Conservation (phyloP, 78 protist genomes). For the Polysphondylium violaceum region DNA sequence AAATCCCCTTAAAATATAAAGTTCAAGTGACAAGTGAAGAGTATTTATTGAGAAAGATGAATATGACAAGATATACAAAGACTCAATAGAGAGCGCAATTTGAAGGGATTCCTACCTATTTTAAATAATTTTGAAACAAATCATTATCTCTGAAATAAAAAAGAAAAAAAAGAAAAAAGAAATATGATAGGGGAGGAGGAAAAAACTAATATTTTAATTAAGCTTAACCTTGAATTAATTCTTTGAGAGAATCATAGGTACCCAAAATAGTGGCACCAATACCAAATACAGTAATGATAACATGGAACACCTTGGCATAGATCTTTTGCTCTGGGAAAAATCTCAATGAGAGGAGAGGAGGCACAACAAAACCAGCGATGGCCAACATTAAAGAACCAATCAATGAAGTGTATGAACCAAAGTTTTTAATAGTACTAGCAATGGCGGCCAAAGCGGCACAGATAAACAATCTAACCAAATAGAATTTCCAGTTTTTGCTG, state of each 20-base stretch:
- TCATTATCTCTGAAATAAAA: no score
- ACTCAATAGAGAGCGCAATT: no score
- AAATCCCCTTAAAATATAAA: no score
- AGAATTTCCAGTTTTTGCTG: slow-evolving; percentile 56
- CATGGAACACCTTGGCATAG: neutral
- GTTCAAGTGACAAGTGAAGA: no score
- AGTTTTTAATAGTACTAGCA: slow-evolving; percentile 28
- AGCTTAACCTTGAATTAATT: no score
- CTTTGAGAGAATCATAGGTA: slow-evolving; percentile 41
- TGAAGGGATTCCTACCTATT: no score
- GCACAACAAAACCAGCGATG: slow-evolving; percentile 53
- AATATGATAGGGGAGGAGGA: no score
- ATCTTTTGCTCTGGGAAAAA: slow-evolving; percentile 24
- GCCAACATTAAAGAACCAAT: slow-evolving; percentile 75
- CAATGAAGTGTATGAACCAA: slow-evolving; percentile 39
- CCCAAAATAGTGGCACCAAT: slow-evolving; percentile 37
- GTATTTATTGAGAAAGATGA: no score
- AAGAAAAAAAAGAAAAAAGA: no score
- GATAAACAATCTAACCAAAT: neutral
- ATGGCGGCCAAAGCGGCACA: slow-evolving; percentile 5
- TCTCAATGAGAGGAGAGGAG: slow-evolving; percentile 36
- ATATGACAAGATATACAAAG: no score
- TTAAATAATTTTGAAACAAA: no score
- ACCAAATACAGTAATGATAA: slow-evolving; percentile 44
- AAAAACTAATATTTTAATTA: no score